phyloP scores from a whole-genome alignment of 1,284 basidiomycete genomes.

The Rhodotorula sp. region DNA sequence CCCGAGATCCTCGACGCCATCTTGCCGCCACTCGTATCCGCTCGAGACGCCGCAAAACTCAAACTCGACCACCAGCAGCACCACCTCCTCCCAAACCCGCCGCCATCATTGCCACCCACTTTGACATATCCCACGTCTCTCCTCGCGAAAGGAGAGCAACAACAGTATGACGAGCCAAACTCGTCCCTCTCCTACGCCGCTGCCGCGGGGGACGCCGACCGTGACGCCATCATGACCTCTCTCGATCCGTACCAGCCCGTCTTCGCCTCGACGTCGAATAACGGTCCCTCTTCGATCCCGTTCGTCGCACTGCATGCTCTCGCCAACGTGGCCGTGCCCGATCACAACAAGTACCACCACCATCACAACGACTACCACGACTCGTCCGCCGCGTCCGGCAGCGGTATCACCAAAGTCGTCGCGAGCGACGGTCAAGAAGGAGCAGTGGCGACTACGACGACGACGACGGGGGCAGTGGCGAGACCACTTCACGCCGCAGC shows the following conservation, averaged over 20 bases:
- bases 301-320: constrained; percentile 7
- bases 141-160: neutral
- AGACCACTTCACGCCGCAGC: too few relatives aligned
- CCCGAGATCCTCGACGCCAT: constrained; percentile 18
- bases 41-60: neutral
- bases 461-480: too few relatives aligned
- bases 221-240: neutral
- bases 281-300: neutral
- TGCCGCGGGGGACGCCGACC: neutral
- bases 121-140: neutral
- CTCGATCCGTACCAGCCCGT: neutral
- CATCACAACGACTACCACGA: too few relatives aligned
- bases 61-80: neutral
- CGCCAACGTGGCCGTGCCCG: constrained; percentile 7
- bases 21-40: neutral
- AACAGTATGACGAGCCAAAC: neutral
- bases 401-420: neutral
- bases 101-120: neutral
- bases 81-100: too few relatives aligned
- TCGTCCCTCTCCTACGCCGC: neutral
- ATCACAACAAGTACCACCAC: neutral
- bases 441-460: neutral
- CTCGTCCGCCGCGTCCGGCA: neutral
- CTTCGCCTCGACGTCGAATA: neutral
- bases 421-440: neutral